A percentile compares a stretch with the other conserved stretches of the same genome.
Evolutionary conservation across 176 grass and related monocot species (phyloP).

Genomic region (Cenchrus purpureus): DNA sequence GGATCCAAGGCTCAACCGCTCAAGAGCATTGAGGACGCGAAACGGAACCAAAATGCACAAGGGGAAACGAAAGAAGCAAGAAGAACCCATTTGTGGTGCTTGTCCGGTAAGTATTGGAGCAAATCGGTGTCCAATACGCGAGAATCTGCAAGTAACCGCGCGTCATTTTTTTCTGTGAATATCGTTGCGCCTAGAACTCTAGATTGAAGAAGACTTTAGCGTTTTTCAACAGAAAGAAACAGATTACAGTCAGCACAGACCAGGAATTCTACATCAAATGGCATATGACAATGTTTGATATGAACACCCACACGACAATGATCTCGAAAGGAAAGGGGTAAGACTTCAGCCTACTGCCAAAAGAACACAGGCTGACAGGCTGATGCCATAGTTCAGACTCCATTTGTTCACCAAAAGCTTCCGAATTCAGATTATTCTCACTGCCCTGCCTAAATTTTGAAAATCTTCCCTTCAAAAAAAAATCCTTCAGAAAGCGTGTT

Average conservation of each 20-base stretch:
- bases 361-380: neutral
- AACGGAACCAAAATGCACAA: too few relatives aligned
- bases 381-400: neutral
- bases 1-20: too few relatives aligned
- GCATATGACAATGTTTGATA: neutral
- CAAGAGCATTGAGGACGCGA: too few relatives aligned
- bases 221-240: neutral
- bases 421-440: neutral
- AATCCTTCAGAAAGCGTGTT: neutral
- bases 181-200: too few relatives aligned
- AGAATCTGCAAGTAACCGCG: too few relatives aligned
- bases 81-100: too few relatives aligned
- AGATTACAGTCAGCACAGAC: neutral
- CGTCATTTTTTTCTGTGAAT: too few relatives aligned
- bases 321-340: neutral
- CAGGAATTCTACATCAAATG: neutral
- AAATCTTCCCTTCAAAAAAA: neutral
- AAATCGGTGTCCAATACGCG: neutral
- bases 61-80: too few relatives aligned
- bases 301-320: neutral
- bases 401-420: neutral
- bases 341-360: neutral
- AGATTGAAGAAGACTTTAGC: too few relatives aligned
- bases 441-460: neutral
- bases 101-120: too few relatives aligned